Evolutionary conservation across 75 land plant species (phyloP).

Genomic region (Cupressus sempervirens): DNA sequence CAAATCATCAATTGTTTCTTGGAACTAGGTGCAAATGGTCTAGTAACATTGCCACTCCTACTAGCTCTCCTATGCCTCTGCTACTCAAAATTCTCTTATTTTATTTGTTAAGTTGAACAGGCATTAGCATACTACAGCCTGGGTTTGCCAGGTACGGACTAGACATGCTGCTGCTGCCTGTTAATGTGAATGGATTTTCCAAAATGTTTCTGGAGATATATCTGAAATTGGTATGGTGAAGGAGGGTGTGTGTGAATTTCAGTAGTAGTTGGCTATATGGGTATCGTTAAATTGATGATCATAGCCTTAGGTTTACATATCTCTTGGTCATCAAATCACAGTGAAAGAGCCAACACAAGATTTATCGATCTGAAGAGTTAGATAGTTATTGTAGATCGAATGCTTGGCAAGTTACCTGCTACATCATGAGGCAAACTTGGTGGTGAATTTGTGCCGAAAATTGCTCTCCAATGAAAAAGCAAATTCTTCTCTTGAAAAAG

Average conservation of each 20-base stretch:
- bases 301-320: background rate
- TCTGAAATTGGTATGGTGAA: background rate
- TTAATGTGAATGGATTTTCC: background rate
- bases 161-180: background rate
- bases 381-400: background rate
- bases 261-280: background rate
- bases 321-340: background rate
- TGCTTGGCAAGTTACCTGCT: too few species aligned
- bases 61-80: background rate
- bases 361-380: background rate
- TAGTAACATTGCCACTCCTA: background rate
- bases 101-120: background rate
- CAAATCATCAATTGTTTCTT: background rate
- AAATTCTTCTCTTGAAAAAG: too few species aligned
- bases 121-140: background rate
- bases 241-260: background rate
- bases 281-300: background rate
- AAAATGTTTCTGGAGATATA: background rate
- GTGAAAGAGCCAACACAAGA: background rate
- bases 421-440: too few species aligned
- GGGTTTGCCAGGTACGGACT: background rate
- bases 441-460: too few species aligned
- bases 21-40: background rate
- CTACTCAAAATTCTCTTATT: background rate
- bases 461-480: too few species aligned